These are phyloP conservation scores for Aspergillus conjunctus DNA, from an alignment of 495 filamentous ascomycete genomes.

Conservation along the genomic window DNA sequence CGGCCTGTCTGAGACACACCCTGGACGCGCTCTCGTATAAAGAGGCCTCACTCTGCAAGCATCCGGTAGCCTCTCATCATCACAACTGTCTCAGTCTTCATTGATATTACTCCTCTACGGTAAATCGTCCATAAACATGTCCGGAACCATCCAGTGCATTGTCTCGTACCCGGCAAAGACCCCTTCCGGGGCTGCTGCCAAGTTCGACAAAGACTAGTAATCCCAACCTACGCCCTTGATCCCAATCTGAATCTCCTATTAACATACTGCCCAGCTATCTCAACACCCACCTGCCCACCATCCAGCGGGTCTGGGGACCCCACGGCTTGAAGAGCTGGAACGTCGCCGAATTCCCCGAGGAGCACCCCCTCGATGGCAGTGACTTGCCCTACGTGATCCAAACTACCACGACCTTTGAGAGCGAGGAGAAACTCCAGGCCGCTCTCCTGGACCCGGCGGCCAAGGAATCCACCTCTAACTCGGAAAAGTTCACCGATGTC, in stretches of 20 bases:
- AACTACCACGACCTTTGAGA: conserved; percentile 7
- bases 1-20: background rate
- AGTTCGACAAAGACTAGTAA: conserved; percentile 13
- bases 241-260: background rate
- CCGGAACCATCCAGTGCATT: conserved; percentile 9
- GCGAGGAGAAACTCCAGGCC: conserved; percentile 3
- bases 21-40: background rate
- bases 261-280: background rate
- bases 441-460: background rate
- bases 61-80: background rate
- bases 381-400: conserved; percentile 5
- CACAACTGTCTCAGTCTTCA: background rate
- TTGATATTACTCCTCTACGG: background rate
- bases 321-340: conserved; percentile 12
- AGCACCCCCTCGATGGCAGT: conserved; percentile 2
- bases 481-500: conserved; percentile 3
- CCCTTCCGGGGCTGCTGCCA: background rate
- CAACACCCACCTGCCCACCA: conserved; percentile 5
- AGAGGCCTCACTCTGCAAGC: background rate
- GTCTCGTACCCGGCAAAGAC: conserved; percentile 7
- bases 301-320: conserved; percentile 6
- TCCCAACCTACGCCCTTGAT: background rate
- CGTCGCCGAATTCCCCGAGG: conserved; percentile 1
- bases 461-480: background rate
- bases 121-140: background rate